Evolutionary conservation across 116 monocot genomes (phyloP), one percentile per base, ranked within the genome.

Genomic region (Phalaenopsis hybrid): DNA sequence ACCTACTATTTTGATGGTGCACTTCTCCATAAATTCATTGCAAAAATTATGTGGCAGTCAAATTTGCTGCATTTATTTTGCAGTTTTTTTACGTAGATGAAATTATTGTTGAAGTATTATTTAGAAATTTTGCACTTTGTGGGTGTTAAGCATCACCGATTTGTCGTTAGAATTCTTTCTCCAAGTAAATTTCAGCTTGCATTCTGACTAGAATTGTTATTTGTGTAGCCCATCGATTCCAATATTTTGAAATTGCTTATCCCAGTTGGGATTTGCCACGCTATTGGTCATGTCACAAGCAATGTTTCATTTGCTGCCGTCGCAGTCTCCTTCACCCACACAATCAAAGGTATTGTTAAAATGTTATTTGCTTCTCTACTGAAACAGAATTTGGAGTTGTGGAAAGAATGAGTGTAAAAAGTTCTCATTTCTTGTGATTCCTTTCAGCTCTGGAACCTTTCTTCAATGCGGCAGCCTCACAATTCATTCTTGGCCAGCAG

Each of bases 281-380:
- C 93, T 44, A 12, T 99, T 37, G 99, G 99, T 76, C 99, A 95
- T 81, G 88, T 99, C 20, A 99, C 93, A 7, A 99, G 95, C 83
- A 99, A 99, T 79, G 93, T 99, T 17, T 99, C 99, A 12, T 99
- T 99, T 81, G 99, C 99, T 85, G 86, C 95, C 6, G 99, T 99
- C 83, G 99, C 99, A 10, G 99, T 95, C 84, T 99, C 99, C 70
- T 99, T 99, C 76, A 88, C 99, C 34, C 99, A 99, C 82, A 99
- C 99, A 41, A 82, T 99, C 77, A 99, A 99, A 92, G 92, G 99
- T 93, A 82, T n/a, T n/a, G 8, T 78, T 33, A 58, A 67, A 77
- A 9, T 3, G 5, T 21, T 44, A 0, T 46, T n/a, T 44, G 48
- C 51, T 76, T 69, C 15, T 43, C 18, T 46, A 16, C 41, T 79